phyloP scores from a whole-genome alignment of 495 filamentous ascomycete genomes.

The Penicillium mononematosum region DNA sequence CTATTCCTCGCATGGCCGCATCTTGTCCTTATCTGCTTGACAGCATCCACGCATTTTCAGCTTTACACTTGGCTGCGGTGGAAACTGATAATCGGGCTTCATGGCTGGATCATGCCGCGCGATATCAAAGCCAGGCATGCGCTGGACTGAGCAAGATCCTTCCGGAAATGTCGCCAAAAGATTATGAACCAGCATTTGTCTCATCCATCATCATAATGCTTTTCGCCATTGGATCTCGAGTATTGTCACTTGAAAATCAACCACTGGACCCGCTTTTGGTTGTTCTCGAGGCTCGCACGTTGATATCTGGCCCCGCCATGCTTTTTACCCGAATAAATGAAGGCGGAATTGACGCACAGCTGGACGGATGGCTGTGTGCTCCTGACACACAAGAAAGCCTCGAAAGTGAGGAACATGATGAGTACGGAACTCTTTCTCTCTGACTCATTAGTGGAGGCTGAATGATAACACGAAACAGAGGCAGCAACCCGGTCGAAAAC shows the following conservation, averaged over 20 bases:
- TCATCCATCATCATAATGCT: constrained; percentile 44
- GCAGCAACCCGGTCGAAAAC: constrained; percentile 2
- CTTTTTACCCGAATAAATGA: constrained; percentile 32
- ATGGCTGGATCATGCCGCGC: constrained; percentile 36
- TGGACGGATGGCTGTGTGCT: constrained; percentile 29
- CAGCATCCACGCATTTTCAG: constrained; percentile 46
- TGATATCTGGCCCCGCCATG: constrained; percentile 38
- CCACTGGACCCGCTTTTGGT: constrained; percentile 31
- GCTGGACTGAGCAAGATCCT: constrained; percentile 34
- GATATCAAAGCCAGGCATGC: constrained; percentile 40
- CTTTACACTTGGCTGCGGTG: constrained; percentile 45
- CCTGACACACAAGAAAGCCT: constrained; percentile 23
- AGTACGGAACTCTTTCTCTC: constrained; percentile 9
- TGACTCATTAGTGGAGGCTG: neutral
- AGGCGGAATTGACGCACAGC: constrained; percentile 23
- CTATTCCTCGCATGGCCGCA: constrained; percentile 45
- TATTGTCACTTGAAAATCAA: constrained; percentile 30
- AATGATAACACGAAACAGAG: constrained; percentile 9
- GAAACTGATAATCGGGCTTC: constrained; percentile 29
- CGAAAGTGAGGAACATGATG: constrained; percentile 13
- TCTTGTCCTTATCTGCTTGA: constrained; percentile 47
- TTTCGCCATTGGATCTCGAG: constrained; percentile 36
- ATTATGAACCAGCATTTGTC: constrained; percentile 39
- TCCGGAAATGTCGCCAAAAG: constrained; percentile 25
- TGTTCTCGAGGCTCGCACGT: constrained; percentile 35